Percentiles rank a stretch among this genome's conserved stretches.
phyloP scores from a whole-genome alignment of 805 yeast species.

The Metschnikowia arizonensis region DNA sequence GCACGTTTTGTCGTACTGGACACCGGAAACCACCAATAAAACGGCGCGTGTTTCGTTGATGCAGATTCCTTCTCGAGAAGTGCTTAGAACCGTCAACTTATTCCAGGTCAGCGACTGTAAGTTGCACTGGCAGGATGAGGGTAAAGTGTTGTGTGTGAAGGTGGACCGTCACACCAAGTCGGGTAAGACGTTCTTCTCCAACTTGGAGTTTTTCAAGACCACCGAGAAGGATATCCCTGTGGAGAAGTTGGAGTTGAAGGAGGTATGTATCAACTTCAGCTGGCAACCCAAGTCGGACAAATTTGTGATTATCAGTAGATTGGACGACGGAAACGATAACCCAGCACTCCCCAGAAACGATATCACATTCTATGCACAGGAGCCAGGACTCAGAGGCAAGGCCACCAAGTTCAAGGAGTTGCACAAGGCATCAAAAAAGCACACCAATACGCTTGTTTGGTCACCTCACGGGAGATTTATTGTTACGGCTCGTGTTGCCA shows the following conservation, averaged over 20 bases:
- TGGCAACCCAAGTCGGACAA: conserved; percentile 96
- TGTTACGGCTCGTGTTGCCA: conserved; percentile 45
- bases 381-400: conserved; percentile 48
- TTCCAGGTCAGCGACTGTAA: conserved; percentile 91
- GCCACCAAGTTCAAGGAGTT: conserved; percentile 54
- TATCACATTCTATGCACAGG: conserved; percentile 80
- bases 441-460: conserved; percentile 74
- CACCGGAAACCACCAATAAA: conserved; percentile 89
- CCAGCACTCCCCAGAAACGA: conserved; percentile 63
- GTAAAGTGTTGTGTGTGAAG: conserved; percentile 81
- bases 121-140: conserved; percentile 91
- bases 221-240: conserved; percentile 90
- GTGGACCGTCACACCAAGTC: conserved; percentile 97
- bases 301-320: conserved; percentile 71
- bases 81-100: conserved; percentile 85
- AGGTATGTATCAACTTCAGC: conserved; percentile 78
- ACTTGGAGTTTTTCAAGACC: conserved; percentile 85
- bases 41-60: conserved; percentile 91
- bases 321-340: conserved; percentile 52
- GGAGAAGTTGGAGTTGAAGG: conserved; percentile 89
- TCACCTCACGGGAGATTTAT: conserved; percentile 92
- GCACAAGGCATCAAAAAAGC: conserved; percentile 56
- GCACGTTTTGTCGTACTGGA: conserved; percentile 86
- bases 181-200: conserved; percentile 85
- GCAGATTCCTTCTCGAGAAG: conserved; percentile 78